A percentile compares a stretch with the other conserved stretches of the same genome.
Evolutionary conservation across 169 alveolate species (phyloP).

Genomic region (Neospora caninum): DNA sequence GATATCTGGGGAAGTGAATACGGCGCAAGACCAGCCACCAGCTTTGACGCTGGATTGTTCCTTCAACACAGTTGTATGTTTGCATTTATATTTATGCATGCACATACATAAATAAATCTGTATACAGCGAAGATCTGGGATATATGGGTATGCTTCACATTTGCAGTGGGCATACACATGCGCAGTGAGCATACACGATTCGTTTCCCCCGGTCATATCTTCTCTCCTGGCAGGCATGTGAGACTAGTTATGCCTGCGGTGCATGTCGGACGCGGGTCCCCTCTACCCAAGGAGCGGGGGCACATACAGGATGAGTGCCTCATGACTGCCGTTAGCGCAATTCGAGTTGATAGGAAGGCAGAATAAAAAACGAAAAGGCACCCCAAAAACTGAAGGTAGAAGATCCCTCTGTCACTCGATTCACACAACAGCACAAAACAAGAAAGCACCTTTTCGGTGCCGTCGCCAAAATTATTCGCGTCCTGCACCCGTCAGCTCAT

Average conservation of each 20-base stretch:
- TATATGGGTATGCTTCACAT: no score
- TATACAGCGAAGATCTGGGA: no score
- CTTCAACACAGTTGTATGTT: not conserved
- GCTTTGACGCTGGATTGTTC: not conserved
- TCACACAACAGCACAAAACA: not conserved
- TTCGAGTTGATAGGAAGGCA: not conserved
- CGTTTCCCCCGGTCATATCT: no score
- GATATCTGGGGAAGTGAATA: not conserved
- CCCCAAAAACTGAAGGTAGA: not conserved
- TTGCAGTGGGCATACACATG: no score
- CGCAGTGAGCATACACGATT: no score
- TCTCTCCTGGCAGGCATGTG: no score
- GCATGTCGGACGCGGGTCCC: no score
- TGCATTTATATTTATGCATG: not conserved
- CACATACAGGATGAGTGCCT: not conserved
- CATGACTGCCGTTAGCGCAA: not conserved
- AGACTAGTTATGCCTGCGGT: no score
- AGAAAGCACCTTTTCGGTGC: no score
- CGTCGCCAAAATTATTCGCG: no score
- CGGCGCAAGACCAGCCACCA: not conserved
- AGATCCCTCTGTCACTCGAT: constrained; percentile 14
- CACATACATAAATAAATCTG: not conserved
- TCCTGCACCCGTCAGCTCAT: no score
- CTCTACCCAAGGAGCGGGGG: not conserved
- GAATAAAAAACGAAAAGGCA: not conserved